These are phyloP conservation scores for Tripidium arundinaceum DNA, from an alignment of 202 grass and related monocot species.

Conservation along the genomic window DNA sequence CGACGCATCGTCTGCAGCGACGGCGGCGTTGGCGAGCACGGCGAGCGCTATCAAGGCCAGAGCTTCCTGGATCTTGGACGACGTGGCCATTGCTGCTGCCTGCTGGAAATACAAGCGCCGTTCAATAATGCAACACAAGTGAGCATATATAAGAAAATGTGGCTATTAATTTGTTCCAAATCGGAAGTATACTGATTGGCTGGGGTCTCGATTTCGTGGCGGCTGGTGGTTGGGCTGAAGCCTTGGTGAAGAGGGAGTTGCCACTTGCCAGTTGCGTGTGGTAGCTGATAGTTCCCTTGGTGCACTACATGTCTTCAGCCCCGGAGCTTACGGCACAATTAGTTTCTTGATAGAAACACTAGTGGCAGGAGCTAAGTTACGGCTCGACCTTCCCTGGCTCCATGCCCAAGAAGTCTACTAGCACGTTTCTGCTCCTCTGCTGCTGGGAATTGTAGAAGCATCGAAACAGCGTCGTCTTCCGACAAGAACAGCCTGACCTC, in stretches of 20 bases:
- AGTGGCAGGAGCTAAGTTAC: neutral
- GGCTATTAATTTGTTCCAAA: neutral
- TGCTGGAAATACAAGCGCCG: neutral
- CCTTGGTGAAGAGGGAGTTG: neutral
- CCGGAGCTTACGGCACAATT: neutral
- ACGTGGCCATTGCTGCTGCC: neutral
- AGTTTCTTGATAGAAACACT: neutral
- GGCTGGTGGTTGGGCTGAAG: neutral
- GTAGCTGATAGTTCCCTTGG: neutral
- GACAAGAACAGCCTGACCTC: too few relatives aligned
- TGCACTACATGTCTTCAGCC: neutral
- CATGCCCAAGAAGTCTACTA: too few relatives aligned
- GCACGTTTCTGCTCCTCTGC: too few relatives aligned
- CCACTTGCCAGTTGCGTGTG: neutral
- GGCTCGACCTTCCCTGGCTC: too few relatives aligned
- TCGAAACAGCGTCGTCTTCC: too few relatives aligned
- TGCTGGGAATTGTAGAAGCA: too few relatives aligned
- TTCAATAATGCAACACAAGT: neutral
- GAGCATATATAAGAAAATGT: neutral
- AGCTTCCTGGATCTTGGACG: neutral
- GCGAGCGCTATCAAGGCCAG: neutral
- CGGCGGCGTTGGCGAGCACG: neutral
- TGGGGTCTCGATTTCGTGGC: neutral
- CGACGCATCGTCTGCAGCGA: neutral
- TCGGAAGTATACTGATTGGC: neutral